A percentile compares a stretch with the other conserved stretches of the same genome.
These are phyloP conservation scores for Ceriops zippeliana DNA, from an alignment of 345 rosid genomes.

Conservation along the genomic window DNA sequence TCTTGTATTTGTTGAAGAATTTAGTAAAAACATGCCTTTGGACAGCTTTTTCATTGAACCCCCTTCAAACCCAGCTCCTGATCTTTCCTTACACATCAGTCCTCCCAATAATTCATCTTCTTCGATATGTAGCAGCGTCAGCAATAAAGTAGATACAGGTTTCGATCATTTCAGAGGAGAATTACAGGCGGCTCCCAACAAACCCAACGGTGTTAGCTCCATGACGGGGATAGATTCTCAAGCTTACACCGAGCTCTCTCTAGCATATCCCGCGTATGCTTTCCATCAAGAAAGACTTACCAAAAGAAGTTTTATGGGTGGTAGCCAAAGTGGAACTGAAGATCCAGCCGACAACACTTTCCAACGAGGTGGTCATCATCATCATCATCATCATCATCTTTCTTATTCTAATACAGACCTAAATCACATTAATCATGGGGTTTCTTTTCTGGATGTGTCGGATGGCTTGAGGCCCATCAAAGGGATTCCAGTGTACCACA, in stretches of 20 bases:
- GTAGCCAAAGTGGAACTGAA: constrained; percentile 3
- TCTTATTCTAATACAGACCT: constrained; percentile 4
- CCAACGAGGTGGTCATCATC: constrained; percentile 7
- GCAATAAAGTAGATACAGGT: not conserved
- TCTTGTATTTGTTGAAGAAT: not conserved
- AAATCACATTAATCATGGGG: constrained; percentile 28
- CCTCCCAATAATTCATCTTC: constrained; percentile 43
- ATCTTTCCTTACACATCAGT: constrained; percentile 71
- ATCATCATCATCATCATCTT: constrained; percentile 19
- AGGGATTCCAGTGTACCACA: constrained; percentile 80
- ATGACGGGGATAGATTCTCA: constrained; percentile 12
- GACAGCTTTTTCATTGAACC: constrained; percentile 55
- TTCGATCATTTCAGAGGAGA: constrained; percentile 18
- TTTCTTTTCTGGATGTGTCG: constrained; percentile 30
- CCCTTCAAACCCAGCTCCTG: constrained; percentile 49
- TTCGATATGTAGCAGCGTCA: constrained; percentile 13
- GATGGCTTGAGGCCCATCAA: constrained; percentile 61
- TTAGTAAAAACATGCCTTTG: constrained; percentile 36
- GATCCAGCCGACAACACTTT: constrained; percentile 24
- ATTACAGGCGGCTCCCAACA: constrained; percentile 7
- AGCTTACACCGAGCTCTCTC: constrained; percentile 41
- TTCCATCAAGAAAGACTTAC: not conserved
- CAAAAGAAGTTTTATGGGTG: constrained; percentile 7
- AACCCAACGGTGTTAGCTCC: constrained; percentile 17
- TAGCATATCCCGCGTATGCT: constrained; percentile 32